Conservation (phyloP, 768 basidiomycete species). For the Mycena floridula region DNA sequence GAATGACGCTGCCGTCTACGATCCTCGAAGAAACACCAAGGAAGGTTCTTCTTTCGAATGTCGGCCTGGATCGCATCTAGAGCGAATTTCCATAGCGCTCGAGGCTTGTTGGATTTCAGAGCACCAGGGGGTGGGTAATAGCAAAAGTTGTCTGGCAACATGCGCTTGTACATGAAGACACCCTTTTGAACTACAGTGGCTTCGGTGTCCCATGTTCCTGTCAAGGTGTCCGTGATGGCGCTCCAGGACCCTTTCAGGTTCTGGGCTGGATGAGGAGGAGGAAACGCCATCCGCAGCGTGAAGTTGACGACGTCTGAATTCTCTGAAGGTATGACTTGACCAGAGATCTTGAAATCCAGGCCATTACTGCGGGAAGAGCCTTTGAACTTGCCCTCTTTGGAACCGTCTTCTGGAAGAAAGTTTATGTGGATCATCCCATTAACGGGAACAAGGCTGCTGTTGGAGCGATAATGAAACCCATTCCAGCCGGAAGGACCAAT, state of each 20-base stretch:
- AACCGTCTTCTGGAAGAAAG: conserved; percentile 4
- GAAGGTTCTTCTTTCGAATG: conserved; percentile 17
- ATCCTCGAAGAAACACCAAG: conserved; percentile 24
- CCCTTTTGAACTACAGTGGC: conserved; percentile 12
- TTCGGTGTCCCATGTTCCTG: conserved; percentile 20
- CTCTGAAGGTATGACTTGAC: conserved; percentile 8
- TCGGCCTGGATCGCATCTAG: conserved; percentile 14
- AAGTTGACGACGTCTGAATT: conserved; percentile 8
- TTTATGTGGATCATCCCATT: conserved; percentile 7
- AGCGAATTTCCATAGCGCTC: conserved; percentile 27
- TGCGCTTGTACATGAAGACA: conserved; percentile 20
- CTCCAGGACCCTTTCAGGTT: conserved; percentile 16
- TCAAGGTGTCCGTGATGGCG: conserved; percentile 13
- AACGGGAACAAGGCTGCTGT: conserved; percentile 2
- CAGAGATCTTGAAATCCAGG: conserved; percentile 12
- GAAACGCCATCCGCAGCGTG: conserved; percentile 17
- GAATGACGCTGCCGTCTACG: conserved; percentile 19
- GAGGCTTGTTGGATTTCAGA: conserved; percentile 16
- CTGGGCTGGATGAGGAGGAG: conserved; percentile 14
- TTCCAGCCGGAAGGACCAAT: conserved; percentile 21
- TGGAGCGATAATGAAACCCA: conserved; percentile 12
- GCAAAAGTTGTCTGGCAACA: conserved; percentile 17
- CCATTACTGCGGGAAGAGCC: conserved; percentile 4
- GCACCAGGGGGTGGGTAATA: conserved; percentile 20
- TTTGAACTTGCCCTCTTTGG: conserved; percentile 10